Conservation (phyloP, 2,329 filamentous ascomycete genomes). For the Malbranchea zuffiana region DNA sequence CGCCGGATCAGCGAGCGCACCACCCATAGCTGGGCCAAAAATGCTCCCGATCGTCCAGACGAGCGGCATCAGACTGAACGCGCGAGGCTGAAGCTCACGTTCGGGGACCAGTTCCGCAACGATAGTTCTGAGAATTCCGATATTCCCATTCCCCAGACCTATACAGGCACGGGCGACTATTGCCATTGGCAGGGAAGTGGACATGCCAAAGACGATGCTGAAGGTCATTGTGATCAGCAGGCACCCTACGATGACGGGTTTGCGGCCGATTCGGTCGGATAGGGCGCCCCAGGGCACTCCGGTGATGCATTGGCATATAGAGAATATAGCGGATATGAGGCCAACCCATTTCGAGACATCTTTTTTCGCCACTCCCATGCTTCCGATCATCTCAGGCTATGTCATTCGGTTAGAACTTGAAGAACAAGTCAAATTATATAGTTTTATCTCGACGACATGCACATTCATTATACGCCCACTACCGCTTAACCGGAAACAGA, state of each 20-base stretch:
- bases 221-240: conserved; percentile 69
- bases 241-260: conserved; percentile 65
- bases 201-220: conserved; percentile 74
- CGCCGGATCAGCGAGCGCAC: conserved; percentile 71
- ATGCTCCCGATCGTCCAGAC: conserved; percentile 81
- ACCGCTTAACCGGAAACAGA: too few species aligned
- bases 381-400: conserved; percentile 68
- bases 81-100: conserved; percentile 72
- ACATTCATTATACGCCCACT: too few species aligned
- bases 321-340: conserved; percentile 60
- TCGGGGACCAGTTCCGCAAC: conserved; percentile 88
- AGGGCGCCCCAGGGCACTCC: conserved; percentile 65
- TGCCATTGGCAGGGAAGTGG: conserved; percentile 66
- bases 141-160: conserved; percentile 79
- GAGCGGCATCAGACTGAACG: conserved; percentile 88
- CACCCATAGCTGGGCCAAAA: conserved; percentile 78
- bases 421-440: neutral
- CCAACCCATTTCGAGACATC: conserved; percentile 74
- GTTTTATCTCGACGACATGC: too few species aligned
- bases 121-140: conserved; percentile 85
- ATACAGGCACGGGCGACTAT: conserved; percentile 66
- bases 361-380: conserved; percentile 56
- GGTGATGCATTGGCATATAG: conserved; percentile 58
- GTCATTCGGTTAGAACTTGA: conserved; percentile 6
- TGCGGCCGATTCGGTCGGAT: conserved; percentile 70